Evolutionary conservation across 495 filamentous ascomycete species (phyloP).

Genomic region (Xylaria longipes): DNA sequence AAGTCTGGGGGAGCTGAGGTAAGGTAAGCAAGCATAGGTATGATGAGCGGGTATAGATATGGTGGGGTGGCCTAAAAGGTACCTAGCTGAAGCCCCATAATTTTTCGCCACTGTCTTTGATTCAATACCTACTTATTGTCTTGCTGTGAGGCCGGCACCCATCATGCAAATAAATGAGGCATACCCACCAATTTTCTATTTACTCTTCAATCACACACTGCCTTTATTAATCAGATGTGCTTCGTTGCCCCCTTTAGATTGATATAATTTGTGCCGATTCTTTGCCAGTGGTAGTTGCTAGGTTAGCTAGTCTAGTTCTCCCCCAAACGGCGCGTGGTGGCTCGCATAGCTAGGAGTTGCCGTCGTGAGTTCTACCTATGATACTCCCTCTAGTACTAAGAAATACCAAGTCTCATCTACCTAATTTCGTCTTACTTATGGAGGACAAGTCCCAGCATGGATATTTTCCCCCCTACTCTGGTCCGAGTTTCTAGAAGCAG

Average conservation of each 20-base stretch:
- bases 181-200: not conserved
- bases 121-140: not conserved
- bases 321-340: not conserved
- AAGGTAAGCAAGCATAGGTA: not conserved
- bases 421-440: not conserved
- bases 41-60: not conserved
- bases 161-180: not conserved
- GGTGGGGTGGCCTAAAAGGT: not conserved
- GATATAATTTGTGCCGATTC: not conserved
- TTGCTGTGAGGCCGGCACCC: too few species aligned
- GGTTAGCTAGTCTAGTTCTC: not conserved
- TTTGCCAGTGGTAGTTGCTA: not conserved
- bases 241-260: not conserved
- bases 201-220: not conserved
- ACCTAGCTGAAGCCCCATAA: conserved; percentile 4
- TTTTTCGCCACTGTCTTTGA: not conserved
- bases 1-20: not conserved
- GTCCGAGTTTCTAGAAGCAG: too few species aligned
- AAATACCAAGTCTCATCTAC: not conserved
- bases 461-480: too few species aligned
- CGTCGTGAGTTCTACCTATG: not conserved
- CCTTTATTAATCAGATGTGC: not conserved
- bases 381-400: not conserved
- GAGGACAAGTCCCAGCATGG: not conserved
- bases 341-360: not conserved